Evolutionary conservation across 768 basidiomycete genomes (phyloP), one percentile per base, ranked within the genome.

Genomic region (Epithele typhae): DNA sequence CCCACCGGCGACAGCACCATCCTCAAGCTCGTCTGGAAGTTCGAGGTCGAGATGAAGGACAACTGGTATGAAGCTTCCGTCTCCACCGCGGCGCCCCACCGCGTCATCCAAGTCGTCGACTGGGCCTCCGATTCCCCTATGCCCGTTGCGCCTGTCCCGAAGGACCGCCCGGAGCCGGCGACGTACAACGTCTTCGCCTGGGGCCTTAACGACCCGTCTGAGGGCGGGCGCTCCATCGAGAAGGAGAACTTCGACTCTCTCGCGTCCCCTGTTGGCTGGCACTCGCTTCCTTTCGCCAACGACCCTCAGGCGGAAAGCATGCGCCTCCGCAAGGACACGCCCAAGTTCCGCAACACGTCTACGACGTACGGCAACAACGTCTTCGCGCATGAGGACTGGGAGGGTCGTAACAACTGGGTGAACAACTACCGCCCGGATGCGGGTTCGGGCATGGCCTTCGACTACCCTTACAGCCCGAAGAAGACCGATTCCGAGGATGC

Each of bases 61-160:
- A 97, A 93, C 67, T 95, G 91, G 91, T 98, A 98, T 57, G 92
- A 97, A 65, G 79, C 92, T 3, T 77, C 89, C 18, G 84, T 99
- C 34, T 83, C 87, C 10, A 82, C 79, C 1, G 62, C 68, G 23
- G 64, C 75, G n/a, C 87, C 91, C 21, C 84, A 92, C 61, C 76
- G 82, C 51, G 83, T 93, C 55, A 69, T 97, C 58, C 83, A 86
- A 22, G 91, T 94, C 30, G 89, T 95, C 51, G 95, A 98, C 62
- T 97, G 93, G 94, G 92, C 85, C 1, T 84, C 87, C 17, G 92
- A 94, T 61, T 78, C 87, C 3, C 75, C 77, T 4, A 63, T 78
- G 9, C 64, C 61, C 19, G 47, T 48, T 42, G 60, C 63, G 0
- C 66, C 62, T 18, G 49, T 61, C 24, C 64, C 67, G 34, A 57